phyloP scores from a whole-genome alignment of 179 eudicot genomes.

The Drosera spatulata region DNA sequence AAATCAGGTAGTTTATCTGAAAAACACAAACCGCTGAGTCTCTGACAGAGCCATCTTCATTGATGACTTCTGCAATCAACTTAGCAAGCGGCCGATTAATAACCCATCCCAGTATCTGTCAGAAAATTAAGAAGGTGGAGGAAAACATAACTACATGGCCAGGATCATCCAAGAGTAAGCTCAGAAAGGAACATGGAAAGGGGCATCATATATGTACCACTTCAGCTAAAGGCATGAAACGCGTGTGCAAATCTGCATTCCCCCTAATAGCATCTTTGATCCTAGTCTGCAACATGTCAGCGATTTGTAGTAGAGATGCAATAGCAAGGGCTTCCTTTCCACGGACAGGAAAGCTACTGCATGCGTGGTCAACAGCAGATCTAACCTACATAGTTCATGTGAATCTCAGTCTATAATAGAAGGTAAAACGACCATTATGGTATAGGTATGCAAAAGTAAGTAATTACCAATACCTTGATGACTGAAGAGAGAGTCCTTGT shows the following conservation, averaged over 20 bases:
- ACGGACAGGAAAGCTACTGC: slow-evolving; percentile 43
- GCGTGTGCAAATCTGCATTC: slow-evolving; percentile 57
- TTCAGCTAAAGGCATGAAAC: slow-evolving; percentile 73
- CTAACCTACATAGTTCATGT: slow-evolving; percentile 41
- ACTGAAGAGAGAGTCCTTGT: too few species aligned
- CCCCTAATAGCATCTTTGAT: slow-evolving; percentile 64
- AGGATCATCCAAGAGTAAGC: slow-evolving; percentile 7
- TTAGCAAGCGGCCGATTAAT: slow-evolving; percentile 44
- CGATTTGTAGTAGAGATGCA: slow-evolving; percentile 43
- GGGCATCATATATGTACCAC: slow-evolving; percentile 24
- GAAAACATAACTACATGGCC: slow-evolving; percentile 6
- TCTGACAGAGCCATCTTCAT: slow-evolving; percentile 86
- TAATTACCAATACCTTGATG: too few species aligned
- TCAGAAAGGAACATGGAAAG: slow-evolving; percentile 6
- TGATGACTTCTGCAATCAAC: slow-evolving; percentile 56
- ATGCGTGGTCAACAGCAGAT: slow-evolving; percentile 58
- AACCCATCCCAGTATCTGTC: slow-evolving; percentile 68
- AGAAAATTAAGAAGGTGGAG: slow-evolving; percentile 9
- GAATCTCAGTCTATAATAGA: not conserved
- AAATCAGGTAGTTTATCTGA: not conserved
- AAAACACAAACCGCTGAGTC: slow-evolving; percentile 70
- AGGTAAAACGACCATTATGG: too few species aligned
- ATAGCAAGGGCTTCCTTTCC: slow-evolving; percentile 83
- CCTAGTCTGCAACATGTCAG: slow-evolving; percentile 54
- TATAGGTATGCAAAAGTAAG: too few species aligned